A percentile compares a stretch with the other conserved stretches of the same genome.
phyloP scores from a whole-genome alignment of 371 early-diverging fungal species.

The Rhizopus stolonifer region DNA sequence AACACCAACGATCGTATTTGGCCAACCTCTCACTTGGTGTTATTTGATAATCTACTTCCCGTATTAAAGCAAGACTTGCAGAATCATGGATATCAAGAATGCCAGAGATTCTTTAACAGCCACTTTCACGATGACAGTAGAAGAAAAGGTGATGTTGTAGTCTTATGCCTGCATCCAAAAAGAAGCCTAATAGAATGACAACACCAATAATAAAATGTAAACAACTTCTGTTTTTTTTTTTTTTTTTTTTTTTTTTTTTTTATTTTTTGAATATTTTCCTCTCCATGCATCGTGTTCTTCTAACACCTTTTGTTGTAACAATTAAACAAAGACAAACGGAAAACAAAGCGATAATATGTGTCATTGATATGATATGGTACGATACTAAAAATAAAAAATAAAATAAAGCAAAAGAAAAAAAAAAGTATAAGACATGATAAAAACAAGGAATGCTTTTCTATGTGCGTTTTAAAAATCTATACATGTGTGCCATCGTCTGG shows the following conservation, averaged over 20 bases:
- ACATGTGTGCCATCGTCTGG: conserved; percentile 30
- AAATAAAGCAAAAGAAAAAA: neutral
- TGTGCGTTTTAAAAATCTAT: neutral
- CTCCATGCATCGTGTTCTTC: too few relatives aligned
- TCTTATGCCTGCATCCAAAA: conserved; percentile 39
- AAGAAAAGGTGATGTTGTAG: conserved; percentile 81
- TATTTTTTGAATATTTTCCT: neutral
- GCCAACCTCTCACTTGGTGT: conserved; percentile 61
- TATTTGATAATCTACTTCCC: conserved; percentile 61
- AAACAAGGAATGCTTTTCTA: neutral
- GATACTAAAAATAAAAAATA: neutral
- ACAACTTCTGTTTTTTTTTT: neutral
- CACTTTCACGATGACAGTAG: conserved; percentile 83
- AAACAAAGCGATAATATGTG: neutral
- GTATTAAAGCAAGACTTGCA: conserved; percentile 12
- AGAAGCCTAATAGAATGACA: neutral
- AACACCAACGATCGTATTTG: conserved; percentile 20
- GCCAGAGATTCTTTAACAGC: conserved; percentile 85
- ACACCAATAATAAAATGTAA: too few relatives aligned
- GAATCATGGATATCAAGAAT: conserved; percentile 43
- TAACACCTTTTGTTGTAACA: neutral
- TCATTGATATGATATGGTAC: neutral
- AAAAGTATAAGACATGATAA: neutral
- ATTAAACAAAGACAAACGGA: neutral
- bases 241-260: conserved; percentile 3